Evolutionary conservation across 805 yeast genomes (phyloP), one percentile per base, ranked within the genome.

Genomic region (Kuraishia capsulata): DNA sequence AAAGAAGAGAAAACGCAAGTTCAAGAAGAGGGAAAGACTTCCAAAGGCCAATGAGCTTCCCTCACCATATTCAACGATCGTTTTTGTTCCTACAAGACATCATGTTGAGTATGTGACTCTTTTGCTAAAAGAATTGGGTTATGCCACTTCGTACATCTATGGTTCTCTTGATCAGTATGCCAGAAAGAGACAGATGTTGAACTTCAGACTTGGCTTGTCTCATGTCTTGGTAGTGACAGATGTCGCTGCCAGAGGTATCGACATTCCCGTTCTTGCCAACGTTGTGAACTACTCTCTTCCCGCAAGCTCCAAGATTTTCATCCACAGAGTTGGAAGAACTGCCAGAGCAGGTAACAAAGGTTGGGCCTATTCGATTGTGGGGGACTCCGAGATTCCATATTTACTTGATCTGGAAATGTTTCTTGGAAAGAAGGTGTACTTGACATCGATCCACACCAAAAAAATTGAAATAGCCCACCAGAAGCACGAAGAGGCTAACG

Each of bases 281-380:
- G 99, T 92, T 38, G 73, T 92, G 48, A 92, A 92, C 58, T 92
- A 75, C 59, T 78, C 96, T 1, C 68, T 92, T 43, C 97, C 97
- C 9, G 82, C 87, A 1, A 81, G 94, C 1, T 87, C 97, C 3
- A 92, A 94, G 60, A 83, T 90, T 42, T 92, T 92, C 60, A 75
- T 92, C 40, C 99, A 92, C 62, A 78, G 99, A 64, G 97, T 92
- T 35, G 99, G 99, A 59, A 81, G 99, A 72, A 92, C 99, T 34
- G 99, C 98, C 9, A 83, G 99, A 72, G 98, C 98, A 6, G 99
- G 99, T 56, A 82, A 87, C 56, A 78, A 73, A 49, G 99, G 99
- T 54, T 88, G 97, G 95, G 99, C 98, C 0, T 92, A 85, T 57
- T 81, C 96, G 3, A 76, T 92, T 43, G 81, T 89, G 5, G 71